These are phyloP conservation scores for Harrya chromipes DNA, from an alignment of 768 basidiomycete species.

Conservation along the genomic window DNA sequence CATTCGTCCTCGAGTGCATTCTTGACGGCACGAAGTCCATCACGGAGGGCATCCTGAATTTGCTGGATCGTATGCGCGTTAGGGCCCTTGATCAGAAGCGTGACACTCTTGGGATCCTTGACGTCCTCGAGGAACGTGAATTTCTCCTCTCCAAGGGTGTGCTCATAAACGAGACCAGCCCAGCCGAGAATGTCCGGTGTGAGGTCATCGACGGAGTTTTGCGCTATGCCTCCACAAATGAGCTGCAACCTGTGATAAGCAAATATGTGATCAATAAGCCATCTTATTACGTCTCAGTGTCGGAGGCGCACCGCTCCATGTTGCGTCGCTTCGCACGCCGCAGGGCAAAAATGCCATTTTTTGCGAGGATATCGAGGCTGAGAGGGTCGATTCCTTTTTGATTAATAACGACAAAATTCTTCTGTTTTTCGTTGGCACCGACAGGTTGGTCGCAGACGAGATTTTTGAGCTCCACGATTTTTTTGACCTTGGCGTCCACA, in stretches of 20 bases:
- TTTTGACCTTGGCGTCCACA: slow-evolving; percentile 90
- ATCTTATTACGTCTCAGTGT: slow-evolving; percentile 27
- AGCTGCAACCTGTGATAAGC: slow-evolving; percentile 70
- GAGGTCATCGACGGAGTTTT: slow-evolving; percentile 97
- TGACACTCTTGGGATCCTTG: slow-evolving; percentile 91
- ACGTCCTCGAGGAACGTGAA: slow-evolving; percentile 98
- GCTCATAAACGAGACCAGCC: slow-evolving; percentile 98
- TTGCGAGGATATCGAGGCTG: slow-evolving; percentile 91
- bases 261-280: slow-evolving; percentile 21
- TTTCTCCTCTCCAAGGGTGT: slow-evolving; percentile 98
- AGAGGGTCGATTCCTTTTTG: slow-evolving; percentile 99
- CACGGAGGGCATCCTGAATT: slow-evolving; percentile 96
- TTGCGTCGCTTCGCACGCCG: slow-evolving; percentile 96
- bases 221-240: slow-evolving; percentile 90
- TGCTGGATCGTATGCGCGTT: slow-evolving; percentile 95
- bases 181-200: slow-evolving; percentile 89
- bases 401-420: slow-evolving; percentile 93
- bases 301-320: slow-evolving; percentile 80
- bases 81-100: slow-evolving; percentile 95
- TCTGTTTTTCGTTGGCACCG: slow-evolving; percentile 74
- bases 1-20: slow-evolving; percentile 91
- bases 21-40: slow-evolving; percentile 94
- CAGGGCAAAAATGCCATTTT: slow-evolving; percentile 93
- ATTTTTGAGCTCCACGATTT: slow-evolving; percentile 96
- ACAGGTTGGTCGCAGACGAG: slow-evolving; percentile 93